Evolutionary conservation across 371 early-diverging fungal species (phyloP), one percentile per base, ranked within the genome.

Genomic region (Massospora cicadina): DNA sequence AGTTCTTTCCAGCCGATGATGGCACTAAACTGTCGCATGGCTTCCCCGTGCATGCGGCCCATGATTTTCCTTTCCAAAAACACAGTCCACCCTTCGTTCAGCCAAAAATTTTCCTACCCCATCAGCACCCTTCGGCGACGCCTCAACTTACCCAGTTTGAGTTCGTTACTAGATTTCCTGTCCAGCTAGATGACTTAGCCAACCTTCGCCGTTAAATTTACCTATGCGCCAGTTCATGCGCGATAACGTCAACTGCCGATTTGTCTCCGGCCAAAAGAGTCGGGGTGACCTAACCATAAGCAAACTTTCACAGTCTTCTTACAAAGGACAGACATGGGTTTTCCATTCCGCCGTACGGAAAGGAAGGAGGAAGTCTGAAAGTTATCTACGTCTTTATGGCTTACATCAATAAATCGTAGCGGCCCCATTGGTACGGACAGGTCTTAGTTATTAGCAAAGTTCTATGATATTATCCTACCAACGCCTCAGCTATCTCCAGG

Each of bases 341-440:
- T 81, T 96, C 98, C 98, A 98, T 98, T 26, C 64, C 97, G 65
- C 96, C 98, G 66, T 86, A 94, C 12, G 94, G 93, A 85, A 79
- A 95, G 65, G 78, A 86, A 55, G 81, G 81, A n/a, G 83, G 82
- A 61, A 65, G 29, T 28, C 28, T 24, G 31, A 58, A 65, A 65
- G 29, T 67, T 56, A 29, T 53, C 29, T 30, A 55, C 55, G 28
- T 60, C 66, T 24, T 66, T 65, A 66, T 65, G 31, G 74, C 75
- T 32, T 88, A 78, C 25, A 95, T 85, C 65, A 97, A 77, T 60
- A 97, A 74, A 74, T 97, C 98, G 74, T 95, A 97, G 65, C 89
- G 83, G 28, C 95, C 95, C 98, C 98, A 97, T 68, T 83, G 86
- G 70, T 97, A 97, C 28, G 91, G 90, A 55, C 64, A 53, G 32